phyloP scores from a whole-genome alignment of 1,284 basidiomycete species.

The Fomitiporia mediterranea region DNA sequence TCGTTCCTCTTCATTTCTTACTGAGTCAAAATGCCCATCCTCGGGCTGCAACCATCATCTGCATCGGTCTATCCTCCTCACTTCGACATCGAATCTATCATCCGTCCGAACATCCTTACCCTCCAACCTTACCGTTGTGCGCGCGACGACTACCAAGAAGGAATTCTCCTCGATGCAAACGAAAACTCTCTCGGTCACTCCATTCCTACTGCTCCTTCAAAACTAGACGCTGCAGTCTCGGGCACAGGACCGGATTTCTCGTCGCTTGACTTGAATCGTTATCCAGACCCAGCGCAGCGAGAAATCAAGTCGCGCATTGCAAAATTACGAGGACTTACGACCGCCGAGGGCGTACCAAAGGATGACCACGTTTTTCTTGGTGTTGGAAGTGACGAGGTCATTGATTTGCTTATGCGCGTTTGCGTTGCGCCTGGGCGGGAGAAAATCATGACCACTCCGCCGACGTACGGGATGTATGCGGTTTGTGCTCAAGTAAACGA shows the following conservation, averaged over 20 bases:
- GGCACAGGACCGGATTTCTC: slow-evolving; percentile 34
- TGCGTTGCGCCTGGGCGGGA: slow-evolving; percentile 76
- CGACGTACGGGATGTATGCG: slow-evolving; percentile 97
- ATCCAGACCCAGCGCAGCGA: slow-evolving; percentile 82
- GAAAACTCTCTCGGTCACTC: slow-evolving; percentile 93
- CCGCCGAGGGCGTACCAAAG: slow-evolving; percentile 30
- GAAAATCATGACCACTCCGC: slow-evolving; percentile 83
- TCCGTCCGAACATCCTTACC: slow-evolving; percentile 91
- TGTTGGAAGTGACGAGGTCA: slow-evolving; percentile 96
- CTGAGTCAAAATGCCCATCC: slow-evolving; percentile 38
- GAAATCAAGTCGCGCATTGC: slow-evolving; percentile 79
- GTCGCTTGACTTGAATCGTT: slow-evolving; percentile 68
- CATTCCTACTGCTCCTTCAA: slow-evolving; percentile 42
- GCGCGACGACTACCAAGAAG: slow-evolving; percentile 90
- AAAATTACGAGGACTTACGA: slow-evolving; percentile 59
- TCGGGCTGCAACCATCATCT: slow-evolving; percentile 37
- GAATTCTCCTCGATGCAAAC: slow-evolving; percentile 97
- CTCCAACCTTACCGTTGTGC: slow-evolving; percentile 95
- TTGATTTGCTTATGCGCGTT: slow-evolving; percentile 91
- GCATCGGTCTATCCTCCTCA: slow-evolving; percentile 60
- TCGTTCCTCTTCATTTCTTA: neutral
- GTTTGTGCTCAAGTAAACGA: slow-evolving; percentile 97
- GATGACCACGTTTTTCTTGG: slow-evolving; percentile 83
- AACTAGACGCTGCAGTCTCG: slow-evolving; percentile 23
- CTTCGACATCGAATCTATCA: slow-evolving; percentile 79